These are phyloP conservation scores for Sphenostylis stenocarpa DNA, from an alignment of 306 rosid species.

Conservation along the genomic window DNA sequence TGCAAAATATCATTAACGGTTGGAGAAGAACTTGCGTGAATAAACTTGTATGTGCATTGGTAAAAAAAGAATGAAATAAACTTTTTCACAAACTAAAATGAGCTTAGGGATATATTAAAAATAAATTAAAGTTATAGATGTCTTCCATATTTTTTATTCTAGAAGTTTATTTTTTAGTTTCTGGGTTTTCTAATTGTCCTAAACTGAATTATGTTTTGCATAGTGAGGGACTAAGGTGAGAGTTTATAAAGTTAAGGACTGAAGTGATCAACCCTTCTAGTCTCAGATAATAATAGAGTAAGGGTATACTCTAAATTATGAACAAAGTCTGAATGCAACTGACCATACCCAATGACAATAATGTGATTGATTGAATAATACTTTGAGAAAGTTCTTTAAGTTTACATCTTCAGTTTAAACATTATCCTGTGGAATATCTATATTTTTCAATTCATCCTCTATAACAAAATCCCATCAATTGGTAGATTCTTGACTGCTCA, in stretches of 20 bases:
- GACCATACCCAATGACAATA: not conserved
- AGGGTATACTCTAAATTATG: not conserved
- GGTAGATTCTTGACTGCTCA: not conserved
- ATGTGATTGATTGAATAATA: not conserved
- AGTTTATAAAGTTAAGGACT: not conserved
- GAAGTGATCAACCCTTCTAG: not conserved
- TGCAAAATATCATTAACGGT: too few species aligned
- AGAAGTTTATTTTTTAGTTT: too few species aligned
- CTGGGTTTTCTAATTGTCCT: too few species aligned
- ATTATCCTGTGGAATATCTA: not conserved
- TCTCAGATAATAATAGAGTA: not conserved
- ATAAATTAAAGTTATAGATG: too few species aligned
- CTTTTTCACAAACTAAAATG: too few species aligned
- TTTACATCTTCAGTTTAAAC: not conserved
- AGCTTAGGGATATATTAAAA: too few species aligned
- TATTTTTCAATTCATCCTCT: not conserved
- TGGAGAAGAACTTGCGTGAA: too few species aligned
- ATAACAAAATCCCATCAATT: not conserved
- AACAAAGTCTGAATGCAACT: not conserved
- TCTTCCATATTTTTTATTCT: not conserved
- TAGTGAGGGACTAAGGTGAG: not conserved
- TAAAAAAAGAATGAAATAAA: too few species aligned
- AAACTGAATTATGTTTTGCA: not conserved
- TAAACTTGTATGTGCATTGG: too few species aligned
- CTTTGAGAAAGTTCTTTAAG: not conserved